These are phyloP conservation scores for Jaltomata sinuosa DNA, from an alignment of 257 asterid species.

Conservation along the genomic window DNA sequence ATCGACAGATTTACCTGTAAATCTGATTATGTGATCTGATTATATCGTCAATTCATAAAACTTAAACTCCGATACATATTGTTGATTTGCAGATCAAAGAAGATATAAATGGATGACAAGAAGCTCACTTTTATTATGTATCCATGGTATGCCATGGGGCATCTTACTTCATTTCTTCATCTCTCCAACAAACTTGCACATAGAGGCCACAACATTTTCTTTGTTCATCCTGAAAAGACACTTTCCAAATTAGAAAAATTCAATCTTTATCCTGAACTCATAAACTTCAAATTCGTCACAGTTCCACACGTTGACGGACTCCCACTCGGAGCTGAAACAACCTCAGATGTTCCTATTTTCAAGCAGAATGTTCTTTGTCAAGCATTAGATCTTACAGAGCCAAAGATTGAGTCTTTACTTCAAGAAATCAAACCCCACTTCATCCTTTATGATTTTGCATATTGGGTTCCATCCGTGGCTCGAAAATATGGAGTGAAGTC, in stretches of 20 bases:
- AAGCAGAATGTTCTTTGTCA: conserved; percentile 20
- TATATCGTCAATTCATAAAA: too few relatives aligned
- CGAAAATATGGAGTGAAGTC: conserved; percentile 17
- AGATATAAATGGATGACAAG: conserved; percentile 6
- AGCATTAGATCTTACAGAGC: conserved; percentile 36
- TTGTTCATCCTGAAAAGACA: conserved; percentile 31
- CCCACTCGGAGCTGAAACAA: conserved; percentile 35
- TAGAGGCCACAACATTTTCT: conserved; percentile 33
- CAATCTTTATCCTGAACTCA: conserved; percentile 26
- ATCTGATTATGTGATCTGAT: too few relatives aligned
- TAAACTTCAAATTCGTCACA: conserved; percentile 18
- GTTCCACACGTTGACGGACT: conserved; percentile 37
- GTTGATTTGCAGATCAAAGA: not conserved
- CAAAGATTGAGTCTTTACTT: not conserved
- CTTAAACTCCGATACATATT: not conserved
- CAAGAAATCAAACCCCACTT: conserved; percentile 3
- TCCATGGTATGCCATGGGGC: conserved; percentile 63
- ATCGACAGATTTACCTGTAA: too few relatives aligned
- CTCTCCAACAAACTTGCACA: conserved; percentile 46
- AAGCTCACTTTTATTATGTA: conserved; percentile 29
- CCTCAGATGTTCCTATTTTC: conserved; percentile 39
- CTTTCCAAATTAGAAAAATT: conserved; percentile 18
- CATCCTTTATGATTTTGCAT: conserved; percentile 12
- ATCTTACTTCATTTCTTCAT: conserved; percentile 47
- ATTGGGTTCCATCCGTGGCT: conserved; percentile 17